Evolutionary conservation across 306 rosid genomes (phyloP).

Genomic region (Malus asiatica): DNA sequence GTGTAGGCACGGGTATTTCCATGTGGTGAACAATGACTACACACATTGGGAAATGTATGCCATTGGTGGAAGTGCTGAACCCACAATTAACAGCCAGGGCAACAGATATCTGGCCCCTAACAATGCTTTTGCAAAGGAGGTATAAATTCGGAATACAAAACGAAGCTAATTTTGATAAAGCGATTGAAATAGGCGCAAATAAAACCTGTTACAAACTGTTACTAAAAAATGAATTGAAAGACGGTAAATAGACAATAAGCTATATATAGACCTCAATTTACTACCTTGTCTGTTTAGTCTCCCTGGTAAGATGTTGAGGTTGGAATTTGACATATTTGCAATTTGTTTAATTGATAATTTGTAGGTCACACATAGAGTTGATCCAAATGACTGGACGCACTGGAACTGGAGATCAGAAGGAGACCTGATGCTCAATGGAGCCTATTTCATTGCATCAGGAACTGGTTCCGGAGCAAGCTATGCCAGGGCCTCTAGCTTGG

Average conservation of each 20-base stretch:
- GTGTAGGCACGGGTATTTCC: conserved; percentile 97
- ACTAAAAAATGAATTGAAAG: too few species aligned
- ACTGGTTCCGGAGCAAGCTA: conserved; percentile 73
- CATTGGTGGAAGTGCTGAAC: conserved; percentile 95
- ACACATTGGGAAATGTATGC: conserved; percentile 99
- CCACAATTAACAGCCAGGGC: conserved; percentile 97
- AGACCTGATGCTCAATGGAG: conserved; percentile 89
- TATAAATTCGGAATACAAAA: neutral
- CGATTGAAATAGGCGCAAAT: too few species aligned
- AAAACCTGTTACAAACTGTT: too few species aligned
- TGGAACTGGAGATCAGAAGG: conserved; percentile 99
- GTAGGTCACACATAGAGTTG: conserved; percentile 92
- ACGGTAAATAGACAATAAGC: too few species aligned
- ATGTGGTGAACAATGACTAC: conserved; percentile 95
- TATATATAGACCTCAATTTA: too few species aligned
- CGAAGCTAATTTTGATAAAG: neutral
- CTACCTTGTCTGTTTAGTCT: neutral
- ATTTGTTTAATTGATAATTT: conserved; percentile 1
- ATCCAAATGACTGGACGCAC: conserved; percentile 41
- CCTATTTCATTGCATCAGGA: conserved; percentile 81
- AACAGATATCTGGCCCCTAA: conserved; percentile 89
- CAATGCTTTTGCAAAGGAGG: conserved; percentile 84
- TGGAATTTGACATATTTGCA: neutral
- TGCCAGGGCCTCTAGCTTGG: conserved; percentile 97
- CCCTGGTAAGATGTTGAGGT: neutral